These are phyloP conservation scores for Aspergillus sp. DNA, from an alignment of 2,329 filamentous ascomycete species.

Conservation along the genomic window DNA sequence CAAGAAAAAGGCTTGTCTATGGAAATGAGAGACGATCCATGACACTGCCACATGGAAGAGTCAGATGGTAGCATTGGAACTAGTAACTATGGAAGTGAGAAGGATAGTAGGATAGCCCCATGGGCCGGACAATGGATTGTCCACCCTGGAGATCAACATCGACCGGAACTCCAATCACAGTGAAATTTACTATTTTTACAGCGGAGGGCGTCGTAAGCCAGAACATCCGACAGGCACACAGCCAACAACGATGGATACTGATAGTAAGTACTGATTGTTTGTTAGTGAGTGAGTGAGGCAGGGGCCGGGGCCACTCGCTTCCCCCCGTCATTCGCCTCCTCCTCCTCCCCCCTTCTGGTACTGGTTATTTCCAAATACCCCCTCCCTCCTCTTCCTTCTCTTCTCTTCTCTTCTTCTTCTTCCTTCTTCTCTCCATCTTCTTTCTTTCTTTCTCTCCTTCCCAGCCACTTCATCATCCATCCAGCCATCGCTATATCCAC, in stretches of 20 bases:
- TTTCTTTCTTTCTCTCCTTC: constrained; percentile 11
- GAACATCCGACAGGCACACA: too few species aligned
- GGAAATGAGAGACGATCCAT: neutral
- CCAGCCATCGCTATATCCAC: constrained; percentile 11
- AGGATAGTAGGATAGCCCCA: neutral
- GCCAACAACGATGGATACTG: too few species aligned
- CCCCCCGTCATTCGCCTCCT: constrained; percentile 9
- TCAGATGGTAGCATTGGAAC: neutral
- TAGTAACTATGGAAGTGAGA: neutral
- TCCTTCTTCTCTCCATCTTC: constrained; percentile 14
- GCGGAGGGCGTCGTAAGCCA: constrained; percentile 5
- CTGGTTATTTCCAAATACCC: neutral
- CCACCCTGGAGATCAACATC: neutral
- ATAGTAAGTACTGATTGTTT: too few species aligned
- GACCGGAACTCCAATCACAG: neutral
- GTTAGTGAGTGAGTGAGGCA: neutral
- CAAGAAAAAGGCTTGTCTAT: neutral
- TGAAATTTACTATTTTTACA: constrained; percentile 9
- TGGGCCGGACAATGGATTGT: neutral
- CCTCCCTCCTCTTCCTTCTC: constrained; percentile 15
- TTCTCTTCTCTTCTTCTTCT: constrained; percentile 12
- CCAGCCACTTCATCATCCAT: neutral
- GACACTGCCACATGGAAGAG: neutral
- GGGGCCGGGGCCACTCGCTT: neutral
- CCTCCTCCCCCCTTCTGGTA: constrained; percentile 4